Evolutionary conservation across 1,284 basidiomycete genomes (phyloP).

Genomic region (Inonotus hispidus): DNA sequence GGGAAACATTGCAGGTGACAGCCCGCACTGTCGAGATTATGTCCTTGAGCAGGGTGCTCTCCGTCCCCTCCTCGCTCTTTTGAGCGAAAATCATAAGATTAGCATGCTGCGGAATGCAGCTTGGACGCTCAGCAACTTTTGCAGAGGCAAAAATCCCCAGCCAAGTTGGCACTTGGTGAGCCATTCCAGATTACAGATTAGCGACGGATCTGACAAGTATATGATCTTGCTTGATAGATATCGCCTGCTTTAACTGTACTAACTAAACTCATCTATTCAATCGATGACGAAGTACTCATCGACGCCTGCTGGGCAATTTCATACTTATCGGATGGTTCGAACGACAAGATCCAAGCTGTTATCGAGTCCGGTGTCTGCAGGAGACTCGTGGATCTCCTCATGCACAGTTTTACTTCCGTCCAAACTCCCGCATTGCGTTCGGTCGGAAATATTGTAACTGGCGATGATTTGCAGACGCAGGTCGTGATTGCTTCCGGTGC

Average conservation of each 20-base stretch:
- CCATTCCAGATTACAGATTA: conserved; percentile 16
- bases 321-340: conserved; percentile 98
- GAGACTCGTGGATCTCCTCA: conserved; percentile 94
- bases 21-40: conserved; percentile 90
- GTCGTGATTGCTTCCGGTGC: conserved; percentile 97
- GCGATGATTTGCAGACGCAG: conserved; percentile 98
- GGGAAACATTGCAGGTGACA: conserved; percentile 95
- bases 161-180: conserved; percentile 90
- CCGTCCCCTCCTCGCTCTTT: conserved; percentile 62
- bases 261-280: conserved; percentile 97
- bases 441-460: conserved; percentile 98
- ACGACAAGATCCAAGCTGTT: conserved; percentile 99
- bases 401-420: conserved; percentile 97
- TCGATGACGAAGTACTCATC: conserved; percentile 98
- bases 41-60: conserved; percentile 77
- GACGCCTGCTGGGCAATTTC: conserved; percentile 99
- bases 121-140: conserved; percentile 98
- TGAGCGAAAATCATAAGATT: conserved; percentile 89
- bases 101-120: conserved; percentile 98
- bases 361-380: conserved; percentile 98
- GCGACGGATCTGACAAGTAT: conserved; percentile 27
- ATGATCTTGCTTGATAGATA: conserved; percentile 71
- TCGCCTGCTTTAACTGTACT: conserved; percentile 94
- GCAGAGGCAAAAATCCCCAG: conserved; percentile 93
- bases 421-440: conserved; percentile 97